Percentiles rank a stretch among this genome's conserved stretches.
Conservation (phyloP, 192 early-diverging fungal species). For the Lobosporangium transversale region DNA sequence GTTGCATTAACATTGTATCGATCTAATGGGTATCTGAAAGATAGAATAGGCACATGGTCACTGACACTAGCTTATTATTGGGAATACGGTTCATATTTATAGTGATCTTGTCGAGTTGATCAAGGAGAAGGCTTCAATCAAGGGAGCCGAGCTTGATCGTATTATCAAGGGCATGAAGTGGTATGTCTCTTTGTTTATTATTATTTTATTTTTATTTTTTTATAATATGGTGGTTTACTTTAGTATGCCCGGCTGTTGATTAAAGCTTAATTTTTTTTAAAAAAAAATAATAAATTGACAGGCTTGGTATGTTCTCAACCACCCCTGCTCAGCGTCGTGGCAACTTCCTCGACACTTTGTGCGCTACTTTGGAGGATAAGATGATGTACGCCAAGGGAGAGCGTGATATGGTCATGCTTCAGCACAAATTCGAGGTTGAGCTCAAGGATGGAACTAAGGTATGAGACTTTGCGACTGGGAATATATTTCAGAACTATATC, state of each 20-base stretch:
- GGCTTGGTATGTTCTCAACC: constrained; percentile 88
- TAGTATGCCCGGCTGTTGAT: too few species aligned
- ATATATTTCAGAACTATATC: not conserved
- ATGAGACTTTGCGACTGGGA: too few species aligned
- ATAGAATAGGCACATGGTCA: too few species aligned
- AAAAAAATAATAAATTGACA: too few species aligned
- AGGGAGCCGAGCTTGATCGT: constrained; percentile 64
- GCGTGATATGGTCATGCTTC: constrained; percentile 97
- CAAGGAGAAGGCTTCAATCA: constrained; percentile 70
- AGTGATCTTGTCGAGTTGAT: constrained; percentile 71
- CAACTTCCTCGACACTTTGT: constrained; percentile 90
- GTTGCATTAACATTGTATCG: too few species aligned
- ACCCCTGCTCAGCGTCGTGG: constrained; percentile 72
- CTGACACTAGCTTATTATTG: too few species aligned
- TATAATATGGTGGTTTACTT: too few species aligned
- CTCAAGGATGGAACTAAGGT: constrained; percentile 79
- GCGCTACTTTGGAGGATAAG: constrained; percentile 95
- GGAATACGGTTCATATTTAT: too few species aligned
- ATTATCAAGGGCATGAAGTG: constrained; percentile 80
- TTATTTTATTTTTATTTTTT: too few species aligned
- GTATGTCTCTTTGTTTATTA: constrained; percentile 21
- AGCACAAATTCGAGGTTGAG: constrained; percentile 97
- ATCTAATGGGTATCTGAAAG: too few species aligned
- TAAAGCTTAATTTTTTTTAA: too few species aligned
- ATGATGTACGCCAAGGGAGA: constrained; percentile 94